These are phyloP conservation scores for Lactuca sativa DNA, from an alignment of 129 eudicot species.

Conservation along the genomic window DNA sequence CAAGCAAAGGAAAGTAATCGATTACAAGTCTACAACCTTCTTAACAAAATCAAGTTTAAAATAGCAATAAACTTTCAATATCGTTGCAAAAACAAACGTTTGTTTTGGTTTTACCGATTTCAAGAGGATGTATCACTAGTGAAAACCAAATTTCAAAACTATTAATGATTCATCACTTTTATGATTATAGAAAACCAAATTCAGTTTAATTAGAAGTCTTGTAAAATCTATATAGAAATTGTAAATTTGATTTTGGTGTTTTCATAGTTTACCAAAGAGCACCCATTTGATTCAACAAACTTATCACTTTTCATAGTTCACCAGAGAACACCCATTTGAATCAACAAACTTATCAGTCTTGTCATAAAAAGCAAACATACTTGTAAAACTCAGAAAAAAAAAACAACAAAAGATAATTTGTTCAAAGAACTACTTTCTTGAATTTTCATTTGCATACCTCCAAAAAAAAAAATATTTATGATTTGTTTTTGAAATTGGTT, in stretches of 20 bases:
- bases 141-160: neutral
- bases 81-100: constrained; percentile 7
- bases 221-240: neutral
- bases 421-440: neutral
- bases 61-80: constrained; percentile 7
- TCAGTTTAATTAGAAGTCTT: neutral
- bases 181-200: neutral
- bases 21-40: constrained; percentile 9
- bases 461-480: neutral
- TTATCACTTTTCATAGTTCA: constrained; percentile 9
- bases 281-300: constrained; percentile 12
- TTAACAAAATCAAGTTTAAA: neutral
- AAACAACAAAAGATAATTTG: neutral
- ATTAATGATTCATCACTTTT: neutral
- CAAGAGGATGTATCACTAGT: neutral
- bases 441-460: neutral
- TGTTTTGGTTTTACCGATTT: constrained; percentile 1
- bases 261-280: constrained; percentile 7
- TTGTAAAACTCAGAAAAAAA: neutral
- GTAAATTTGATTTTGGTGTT: constrained; percentile 5
- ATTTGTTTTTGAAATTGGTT: neutral
- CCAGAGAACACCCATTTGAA: constrained; percentile 9
- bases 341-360: constrained; percentile 14
- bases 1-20: constrained; percentile 2
- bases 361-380: neutral